Base-by-base conservation (phyloP, 371 early-diverging fungal genomes). In the Lichtheimia ornata region DNA sequence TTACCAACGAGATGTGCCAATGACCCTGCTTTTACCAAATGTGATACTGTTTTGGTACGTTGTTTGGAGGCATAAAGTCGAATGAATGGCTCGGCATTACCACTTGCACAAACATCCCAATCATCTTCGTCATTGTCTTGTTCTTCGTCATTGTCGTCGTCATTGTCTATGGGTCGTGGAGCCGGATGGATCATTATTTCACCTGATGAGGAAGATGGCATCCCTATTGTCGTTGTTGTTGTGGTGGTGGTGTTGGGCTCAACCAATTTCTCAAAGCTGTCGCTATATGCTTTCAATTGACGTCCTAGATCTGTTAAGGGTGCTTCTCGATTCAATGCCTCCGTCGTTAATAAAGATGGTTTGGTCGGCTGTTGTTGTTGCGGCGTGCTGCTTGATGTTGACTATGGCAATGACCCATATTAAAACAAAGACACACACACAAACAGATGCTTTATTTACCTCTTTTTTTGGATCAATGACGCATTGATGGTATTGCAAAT, bases 1-100 rank as follows among this genome's bases (percentile, higher is more conserved):
- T 47, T 44, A 35, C 63, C 42, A 25, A 35, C 35, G 35, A 66
- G 44, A 9, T 57, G 56, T n/a, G 56, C 47, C 18, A 72, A 43
- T 0, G 65, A 65, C 0, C 68, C 63, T 15, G 52, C 50, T 20
- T 56, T 52, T 18, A 65, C 49, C 17, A 72, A 41, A 54, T 65
- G 47, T 6, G 72, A 62, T 63, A 58, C 63, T n/a, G 61, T 64
- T 30, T 67, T 67, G 17, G 55, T 53, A 17, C 63, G 58, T 30
- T 62, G 62, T 57, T 62, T 55, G 47, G 63, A 59, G 12, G 69
- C 69, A 50, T 62, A 62, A 6, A 65, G 54, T 20, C 56, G 43
- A 2, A 69, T 22, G 40, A 64, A 64, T 0, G 62, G 69, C 22
- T 58, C 40, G 4, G 58, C 69, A 1, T 60, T 56, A 2, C 58